Percentiles rank a stretch among this genome's conserved stretches.
Evolutionary conservation across 495 filamentous ascomycete genomes (phyloP).

Genomic region (Viridothelium virens): DNA sequence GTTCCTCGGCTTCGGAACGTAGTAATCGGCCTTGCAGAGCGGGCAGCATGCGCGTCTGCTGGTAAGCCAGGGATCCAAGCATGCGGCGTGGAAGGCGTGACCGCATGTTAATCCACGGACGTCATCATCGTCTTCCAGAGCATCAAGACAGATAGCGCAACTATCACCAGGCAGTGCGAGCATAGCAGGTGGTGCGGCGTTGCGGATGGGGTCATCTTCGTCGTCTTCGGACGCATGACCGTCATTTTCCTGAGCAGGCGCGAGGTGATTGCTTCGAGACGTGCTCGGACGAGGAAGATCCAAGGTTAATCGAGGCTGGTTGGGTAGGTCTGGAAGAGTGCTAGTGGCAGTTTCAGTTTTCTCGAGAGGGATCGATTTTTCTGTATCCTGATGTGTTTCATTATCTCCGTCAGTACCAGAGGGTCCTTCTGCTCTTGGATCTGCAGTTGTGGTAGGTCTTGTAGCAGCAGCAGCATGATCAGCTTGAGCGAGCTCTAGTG

Average conservation of each 20-base stretch:
- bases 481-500: slow-evolving; percentile 26
- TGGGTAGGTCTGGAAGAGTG: slow-evolving; percentile 14
- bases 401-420: slow-evolving; percentile 8
- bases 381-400: slow-evolving; percentile 14
- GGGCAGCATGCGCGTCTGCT: slow-evolving; percentile 89
- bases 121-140: slow-evolving; percentile 89
- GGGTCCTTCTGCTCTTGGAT: background rate
- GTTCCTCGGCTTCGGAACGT: slow-evolving; percentile 70
- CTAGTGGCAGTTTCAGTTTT: slow-evolving; percentile 20
- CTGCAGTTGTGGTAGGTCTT: slow-evolving; percentile 13
- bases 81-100: slow-evolving; percentile 91
- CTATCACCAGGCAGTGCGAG: slow-evolving; percentile 84
- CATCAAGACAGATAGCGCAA: slow-evolving; percentile 94
- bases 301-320: slow-evolving; percentile 11
- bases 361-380: slow-evolving; percentile 16
- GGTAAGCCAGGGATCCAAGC: slow-evolving; percentile 94
- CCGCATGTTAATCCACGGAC: slow-evolving; percentile 88
- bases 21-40: slow-evolving; percentile 95
- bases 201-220: slow-evolving; percentile 77
- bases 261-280: slow-evolving; percentile 9
- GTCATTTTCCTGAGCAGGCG: slow-evolving; percentile 16
- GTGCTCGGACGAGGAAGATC: background rate
- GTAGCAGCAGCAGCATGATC: slow-evolving; percentile 22
- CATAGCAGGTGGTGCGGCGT: slow-evolving; percentile 72
- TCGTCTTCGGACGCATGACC: slow-evolving; percentile 62